Percentiles rank a stretch among this genome's conserved stretches.
phyloP scores from a whole-genome alignment of 2,329 filamentous ascomycete species.

The Cladosporium phlei region DNA sequence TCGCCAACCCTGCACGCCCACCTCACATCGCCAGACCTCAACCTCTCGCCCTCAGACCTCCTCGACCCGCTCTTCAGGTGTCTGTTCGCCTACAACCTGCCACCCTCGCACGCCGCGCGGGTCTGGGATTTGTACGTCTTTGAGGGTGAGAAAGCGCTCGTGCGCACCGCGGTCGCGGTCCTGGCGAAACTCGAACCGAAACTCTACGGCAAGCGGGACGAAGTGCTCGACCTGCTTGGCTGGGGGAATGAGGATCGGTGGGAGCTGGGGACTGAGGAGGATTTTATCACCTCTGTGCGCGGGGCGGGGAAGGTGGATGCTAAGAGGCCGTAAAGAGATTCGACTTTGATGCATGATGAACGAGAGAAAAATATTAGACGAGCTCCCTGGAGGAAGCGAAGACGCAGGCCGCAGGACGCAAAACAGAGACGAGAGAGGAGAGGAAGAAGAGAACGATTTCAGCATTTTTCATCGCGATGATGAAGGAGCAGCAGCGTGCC shows the following conservation, averaged over 20 bases:
- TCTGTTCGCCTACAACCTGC: conserved; percentile 30
- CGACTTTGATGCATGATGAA: background rate
- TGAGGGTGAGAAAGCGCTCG: conserved; percentile 68
- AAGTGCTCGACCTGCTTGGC: conserved; percentile 41
- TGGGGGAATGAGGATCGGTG: conserved; percentile 34
- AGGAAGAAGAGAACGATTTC: no score
- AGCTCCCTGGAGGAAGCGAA: conserved; percentile 4
- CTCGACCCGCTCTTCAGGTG: conserved; percentile 31
- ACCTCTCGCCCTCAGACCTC: conserved; percentile 35
- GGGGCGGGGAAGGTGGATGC: conserved; percentile 35
- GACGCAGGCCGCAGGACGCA: background rate
- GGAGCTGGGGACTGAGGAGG: conserved; percentile 36
- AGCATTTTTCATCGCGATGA: no score
- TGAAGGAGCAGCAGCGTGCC: conserved; percentile 7
- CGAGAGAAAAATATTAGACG: background rate
- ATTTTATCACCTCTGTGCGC: conserved; percentile 35
- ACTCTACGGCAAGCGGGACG: conserved; percentile 43
- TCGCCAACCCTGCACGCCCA: conserved; percentile 60
- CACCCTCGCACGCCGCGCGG: conserved; percentile 52
- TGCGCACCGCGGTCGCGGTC: conserved; percentile 66
- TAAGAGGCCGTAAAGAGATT: conserved; percentile 6
- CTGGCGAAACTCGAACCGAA: conserved; percentile 50
- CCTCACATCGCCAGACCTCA: conserved; percentile 43
- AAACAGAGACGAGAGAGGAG: background rate
- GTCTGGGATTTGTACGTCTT: conserved; percentile 81